A percentile compares a stretch with the other conserved stretches of the same genome.
phyloP scores from a whole-genome alignment of 768 basidiomycete genomes.

The Ephemerocybe angulata region DNA sequence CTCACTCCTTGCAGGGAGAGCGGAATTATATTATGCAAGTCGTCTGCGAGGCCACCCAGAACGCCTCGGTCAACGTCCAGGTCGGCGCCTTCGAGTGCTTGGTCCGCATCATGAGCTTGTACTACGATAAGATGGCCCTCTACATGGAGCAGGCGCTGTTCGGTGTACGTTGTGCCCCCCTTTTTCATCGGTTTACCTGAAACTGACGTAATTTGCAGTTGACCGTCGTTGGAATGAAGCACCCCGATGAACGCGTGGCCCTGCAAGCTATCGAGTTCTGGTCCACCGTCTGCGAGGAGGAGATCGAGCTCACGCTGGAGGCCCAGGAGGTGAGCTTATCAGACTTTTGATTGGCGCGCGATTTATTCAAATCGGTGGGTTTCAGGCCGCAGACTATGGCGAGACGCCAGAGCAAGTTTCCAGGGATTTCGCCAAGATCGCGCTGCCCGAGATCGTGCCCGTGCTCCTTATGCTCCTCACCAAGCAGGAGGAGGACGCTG shows the following conservation, averaged over 20 bases:
- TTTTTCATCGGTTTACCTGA: slow-evolving; percentile 16
- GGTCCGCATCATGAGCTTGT: slow-evolving; percentile 94
- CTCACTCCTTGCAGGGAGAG: slow-evolving; percentile 66
- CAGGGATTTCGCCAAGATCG: slow-evolving; percentile 89
- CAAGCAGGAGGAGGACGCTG: slow-evolving; percentile 93
- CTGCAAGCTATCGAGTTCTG: slow-evolving; percentile 98
- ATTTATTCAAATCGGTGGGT: neutral
- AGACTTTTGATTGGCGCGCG: slow-evolving; percentile 9
- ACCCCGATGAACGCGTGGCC: slow-evolving; percentile 84
- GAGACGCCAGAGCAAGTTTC: slow-evolving; percentile 84
- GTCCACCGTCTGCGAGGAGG: slow-evolving; percentile 98
- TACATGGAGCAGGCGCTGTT: slow-evolving; percentile 99
- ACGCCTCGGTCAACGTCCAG: slow-evolving; percentile 72
- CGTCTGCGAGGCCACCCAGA: slow-evolving; percentile 97
- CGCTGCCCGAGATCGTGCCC: slow-evolving; percentile 91
- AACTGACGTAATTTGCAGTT: slow-evolving; percentile 47
- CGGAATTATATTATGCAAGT: slow-evolving; percentile 99
- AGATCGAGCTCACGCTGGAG: slow-evolving; percentile 88
- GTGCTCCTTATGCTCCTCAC: slow-evolving; percentile 86
- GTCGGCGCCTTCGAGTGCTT: slow-evolving; percentile 96
- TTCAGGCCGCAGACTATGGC: slow-evolving; percentile 83
- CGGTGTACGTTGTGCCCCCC: slow-evolving; percentile 58
- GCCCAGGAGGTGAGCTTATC: slow-evolving; percentile 67
- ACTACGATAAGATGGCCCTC: slow-evolving; percentile 98
- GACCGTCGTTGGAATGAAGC: slow-evolving; percentile 97